phyloP scores from a whole-genome alignment of 768 basidiomycete genomes.

The Saitozyma podzolica region DNA sequence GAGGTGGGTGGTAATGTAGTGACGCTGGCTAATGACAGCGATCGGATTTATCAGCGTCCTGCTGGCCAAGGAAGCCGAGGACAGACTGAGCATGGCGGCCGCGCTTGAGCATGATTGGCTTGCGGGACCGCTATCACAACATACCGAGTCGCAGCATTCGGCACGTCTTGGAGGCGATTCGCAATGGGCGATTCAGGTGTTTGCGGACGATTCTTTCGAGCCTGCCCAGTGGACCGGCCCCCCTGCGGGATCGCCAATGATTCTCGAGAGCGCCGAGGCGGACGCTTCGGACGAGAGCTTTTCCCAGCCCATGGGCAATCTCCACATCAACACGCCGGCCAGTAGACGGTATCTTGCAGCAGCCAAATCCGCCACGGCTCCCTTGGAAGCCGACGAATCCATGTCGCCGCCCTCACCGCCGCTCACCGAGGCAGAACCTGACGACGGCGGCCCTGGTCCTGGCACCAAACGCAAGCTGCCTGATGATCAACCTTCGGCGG shows the following conservation, averaged over 20 bases:
- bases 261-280: constrained; percentile 20
- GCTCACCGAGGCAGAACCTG: constrained; percentile 7
- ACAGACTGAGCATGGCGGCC: constrained; percentile 69
- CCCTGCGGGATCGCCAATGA: constrained; percentile 31
- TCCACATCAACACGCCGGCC: constrained; percentile 39
- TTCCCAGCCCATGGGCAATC: constrained; percentile 44
- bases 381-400: neutral
- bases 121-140: constrained; percentile 22
- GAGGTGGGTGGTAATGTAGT: constrained; percentile 56
- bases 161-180: constrained; percentile 33
- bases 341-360: constrained; percentile 1
- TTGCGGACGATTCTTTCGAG: constrained; percentile 27
- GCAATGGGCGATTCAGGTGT: constrained; percentile 34
- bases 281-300: constrained; percentile 38
- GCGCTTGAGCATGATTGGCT: constrained; percentile 82
- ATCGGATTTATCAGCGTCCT: constrained; percentile 68
- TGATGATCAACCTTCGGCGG: neutral
- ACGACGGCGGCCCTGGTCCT: neutral
- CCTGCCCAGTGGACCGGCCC: constrained; percentile 23
- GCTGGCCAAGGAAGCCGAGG: constrained; percentile 64
- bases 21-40: constrained; percentile 52
- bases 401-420: constrained; percentile 19
- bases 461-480: constrained; percentile 10
- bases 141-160: constrained; percentile 18
- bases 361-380: neutral